Conservation (phyloP, 768 basidiomycete species). For the Podaxis sp. region DNA sequence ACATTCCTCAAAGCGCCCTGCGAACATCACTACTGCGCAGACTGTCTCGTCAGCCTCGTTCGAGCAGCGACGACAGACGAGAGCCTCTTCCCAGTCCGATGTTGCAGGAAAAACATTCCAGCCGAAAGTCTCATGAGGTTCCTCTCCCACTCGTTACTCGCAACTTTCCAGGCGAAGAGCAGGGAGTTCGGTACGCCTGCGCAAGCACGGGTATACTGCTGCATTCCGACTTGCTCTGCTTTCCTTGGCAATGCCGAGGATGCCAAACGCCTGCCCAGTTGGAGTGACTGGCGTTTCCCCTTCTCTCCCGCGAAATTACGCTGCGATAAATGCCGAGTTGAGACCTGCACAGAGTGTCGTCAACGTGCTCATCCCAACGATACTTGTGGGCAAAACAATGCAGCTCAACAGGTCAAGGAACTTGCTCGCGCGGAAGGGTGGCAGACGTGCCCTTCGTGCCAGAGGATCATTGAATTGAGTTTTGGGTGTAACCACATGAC, state of each 20-base stretch:
- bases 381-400: slow-evolving; percentile 28
- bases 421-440: slow-evolving; percentile 46
- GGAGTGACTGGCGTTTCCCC: not conserved
- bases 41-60: slow-evolving; percentile 19
- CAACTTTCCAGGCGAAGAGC: slow-evolving; percentile 14
- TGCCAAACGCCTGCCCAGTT: not conserved
- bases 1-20: slow-evolving; percentile 15
- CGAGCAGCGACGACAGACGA: slow-evolving; percentile 20
- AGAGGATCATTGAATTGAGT: slow-evolving; percentile 51
- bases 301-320: not conserved
- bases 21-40: slow-evolving; percentile 19
- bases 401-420: slow-evolving; percentile 38
- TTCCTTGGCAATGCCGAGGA: slow-evolving; percentile 16
- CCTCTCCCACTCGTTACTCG: slow-evolving; percentile 12
- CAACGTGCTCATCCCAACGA: slow-evolving; percentile 13
- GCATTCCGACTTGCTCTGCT: slow-evolving; percentile 17
- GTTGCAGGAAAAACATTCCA: slow-evolving; percentile 20
- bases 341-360: slow-evolving; percentile 17
- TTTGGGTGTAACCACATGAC: slow-evolving; percentile 67
- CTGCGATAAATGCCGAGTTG: slow-evolving; percentile 11
- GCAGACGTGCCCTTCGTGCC: slow-evolving; percentile 65
- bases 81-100: slow-evolving; percentile 20
- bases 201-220: slow-evolving; percentile 19
- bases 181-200: slow-evolving; percentile 19
- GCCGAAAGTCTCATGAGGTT: not conserved